Evolutionary conservation across 2,329 filamentous ascomycete species (phyloP).

Genomic region (Coniochaeta sp.): DNA sequence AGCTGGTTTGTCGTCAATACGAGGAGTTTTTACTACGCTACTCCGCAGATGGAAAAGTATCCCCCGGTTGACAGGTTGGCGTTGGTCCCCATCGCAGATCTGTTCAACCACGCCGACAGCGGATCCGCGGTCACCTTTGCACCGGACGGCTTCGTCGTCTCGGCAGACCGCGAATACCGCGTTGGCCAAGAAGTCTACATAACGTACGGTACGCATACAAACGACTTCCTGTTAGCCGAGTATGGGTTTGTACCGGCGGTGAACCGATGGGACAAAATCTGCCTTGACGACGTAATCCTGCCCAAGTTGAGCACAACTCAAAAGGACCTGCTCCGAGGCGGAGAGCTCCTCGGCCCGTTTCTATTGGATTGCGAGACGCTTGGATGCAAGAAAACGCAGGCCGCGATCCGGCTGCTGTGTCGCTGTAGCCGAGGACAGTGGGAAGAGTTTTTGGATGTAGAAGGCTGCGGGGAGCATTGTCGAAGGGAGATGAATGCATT

Average conservation of each 20-base stretch:
- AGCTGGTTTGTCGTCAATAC: constrained; percentile 56
- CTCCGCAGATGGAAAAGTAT: constrained; percentile 33
- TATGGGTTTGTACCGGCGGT: constrained; percentile 45
- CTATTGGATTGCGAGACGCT: constrained; percentile 35
- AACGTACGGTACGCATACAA: constrained; percentile 63
- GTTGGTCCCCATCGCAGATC: constrained; percentile 65
- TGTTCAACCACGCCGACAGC: constrained; percentile 53
- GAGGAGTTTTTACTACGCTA: constrained; percentile 53
- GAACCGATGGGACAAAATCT: constrained; percentile 45
- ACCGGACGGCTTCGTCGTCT: constrained; percentile 45
- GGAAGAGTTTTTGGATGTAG: no score
- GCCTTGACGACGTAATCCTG: constrained; percentile 39
- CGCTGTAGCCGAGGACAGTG: no score
- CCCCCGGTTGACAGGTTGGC: constrained; percentile 52
- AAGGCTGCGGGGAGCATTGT: no score
- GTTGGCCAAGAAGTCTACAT: constrained; percentile 60
- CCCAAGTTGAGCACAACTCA: constrained; percentile 25
- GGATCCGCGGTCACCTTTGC: constrained; percentile 48
- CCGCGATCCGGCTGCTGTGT: no score
- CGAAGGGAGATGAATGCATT: no score
- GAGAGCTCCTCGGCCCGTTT: constrained; percentile 39
- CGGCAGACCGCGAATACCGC: constrained; percentile 40
- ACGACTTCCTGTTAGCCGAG: constrained; percentile 66
- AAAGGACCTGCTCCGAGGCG: constrained; percentile 28
- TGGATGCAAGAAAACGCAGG: neutral